Conservation (phyloP, 2,329 filamentous ascomycete species). For the Cercospora beticola region DNA sequence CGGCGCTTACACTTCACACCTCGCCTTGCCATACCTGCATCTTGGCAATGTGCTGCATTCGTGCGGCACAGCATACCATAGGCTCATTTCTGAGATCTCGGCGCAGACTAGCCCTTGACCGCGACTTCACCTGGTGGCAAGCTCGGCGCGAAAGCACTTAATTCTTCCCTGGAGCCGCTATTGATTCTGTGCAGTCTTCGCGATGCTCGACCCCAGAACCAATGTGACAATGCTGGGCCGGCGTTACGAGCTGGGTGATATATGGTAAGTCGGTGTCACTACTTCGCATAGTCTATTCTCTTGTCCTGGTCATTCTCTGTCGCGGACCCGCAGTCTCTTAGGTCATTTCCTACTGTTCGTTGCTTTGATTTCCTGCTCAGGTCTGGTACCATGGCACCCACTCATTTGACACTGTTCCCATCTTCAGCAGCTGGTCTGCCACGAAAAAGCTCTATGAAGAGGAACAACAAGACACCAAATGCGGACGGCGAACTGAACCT, state of each 20-base stretch:
- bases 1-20: slow-evolving; percentile 27
- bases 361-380: background rate
- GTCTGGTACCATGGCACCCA: slow-evolving; percentile 28
- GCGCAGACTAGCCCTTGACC: slow-evolving; percentile 10
- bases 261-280: slow-evolving; percentile 19
- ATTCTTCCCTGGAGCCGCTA: slow-evolving; percentile 19
- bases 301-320: slow-evolving; percentile 13
- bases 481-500: slow-evolving; percentile 24
- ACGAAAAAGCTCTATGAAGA: slow-evolving; percentile 21
- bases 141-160: slow-evolving; percentile 9
- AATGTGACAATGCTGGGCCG: slow-evolving; percentile 3
- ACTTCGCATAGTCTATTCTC: background rate
- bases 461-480: slow-evolving; percentile 15
- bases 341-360: background rate
- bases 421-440: slow-evolving; percentile 18
- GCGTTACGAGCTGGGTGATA: slow-evolving; percentile 17
- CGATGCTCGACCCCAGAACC: slow-evolving; percentile 4
- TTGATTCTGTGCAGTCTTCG: slow-evolving; percentile 20
- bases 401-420: slow-evolving; percentile 27
- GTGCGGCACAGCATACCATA: slow-evolving; percentile 33
- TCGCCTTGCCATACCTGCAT: slow-evolving; percentile 1
- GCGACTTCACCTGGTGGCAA: slow-evolving; percentile 12
- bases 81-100: slow-evolving; percentile 17
- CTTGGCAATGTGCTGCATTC: slow-evolving; percentile 5
- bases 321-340: background rate